These are phyloP conservation scores for Acanthamoeba triangularis DNA, from an alignment of 208 protist genomes.

Conservation along the genomic window DNA sequence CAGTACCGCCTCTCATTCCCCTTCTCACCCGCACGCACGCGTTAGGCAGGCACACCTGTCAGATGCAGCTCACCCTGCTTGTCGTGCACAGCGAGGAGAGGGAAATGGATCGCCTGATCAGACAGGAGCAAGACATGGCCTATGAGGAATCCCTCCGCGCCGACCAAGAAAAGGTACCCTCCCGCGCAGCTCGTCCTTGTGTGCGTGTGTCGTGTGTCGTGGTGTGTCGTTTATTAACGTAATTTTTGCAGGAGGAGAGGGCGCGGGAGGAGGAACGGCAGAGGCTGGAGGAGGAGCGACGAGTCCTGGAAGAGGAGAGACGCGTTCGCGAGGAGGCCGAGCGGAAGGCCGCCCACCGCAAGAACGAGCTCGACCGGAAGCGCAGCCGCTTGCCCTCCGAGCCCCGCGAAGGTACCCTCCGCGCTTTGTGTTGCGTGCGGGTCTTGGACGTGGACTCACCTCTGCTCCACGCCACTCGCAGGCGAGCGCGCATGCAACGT, in stretches of 20 bases:
- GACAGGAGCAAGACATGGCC: conserved; percentile 43
- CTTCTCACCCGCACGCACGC: background rate
- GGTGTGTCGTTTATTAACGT: background rate
- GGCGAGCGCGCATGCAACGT: background rate
- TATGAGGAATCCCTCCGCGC: conserved; percentile 43
- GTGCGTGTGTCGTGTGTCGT: background rate
- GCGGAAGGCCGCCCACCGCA: background rate
- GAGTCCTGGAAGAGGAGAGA: conserved; percentile 1
- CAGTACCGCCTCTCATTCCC: background rate
- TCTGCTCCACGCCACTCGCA: background rate
- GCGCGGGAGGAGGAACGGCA: background rate
- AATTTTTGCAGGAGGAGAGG: background rate
- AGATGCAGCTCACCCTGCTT: background rate
- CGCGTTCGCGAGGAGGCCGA: conserved; percentile 43
- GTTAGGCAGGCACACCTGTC: background rate
- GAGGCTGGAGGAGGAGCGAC: conserved; percentile 18
- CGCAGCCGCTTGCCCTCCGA: conserved; percentile 12
- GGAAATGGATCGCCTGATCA: conserved; percentile 51
- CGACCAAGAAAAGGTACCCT: conserved; percentile 11
- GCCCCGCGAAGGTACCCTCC: background rate
- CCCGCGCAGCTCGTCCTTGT: too few species aligned
- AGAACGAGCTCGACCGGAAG: background rate
- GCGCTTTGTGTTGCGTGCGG: too few species aligned
- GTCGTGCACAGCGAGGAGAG: conserved; percentile 15
- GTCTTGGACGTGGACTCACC: background rate